phyloP scores from a whole-genome alignment of 177 flowering plant genomes.

The Vitis hybrid region DNA sequence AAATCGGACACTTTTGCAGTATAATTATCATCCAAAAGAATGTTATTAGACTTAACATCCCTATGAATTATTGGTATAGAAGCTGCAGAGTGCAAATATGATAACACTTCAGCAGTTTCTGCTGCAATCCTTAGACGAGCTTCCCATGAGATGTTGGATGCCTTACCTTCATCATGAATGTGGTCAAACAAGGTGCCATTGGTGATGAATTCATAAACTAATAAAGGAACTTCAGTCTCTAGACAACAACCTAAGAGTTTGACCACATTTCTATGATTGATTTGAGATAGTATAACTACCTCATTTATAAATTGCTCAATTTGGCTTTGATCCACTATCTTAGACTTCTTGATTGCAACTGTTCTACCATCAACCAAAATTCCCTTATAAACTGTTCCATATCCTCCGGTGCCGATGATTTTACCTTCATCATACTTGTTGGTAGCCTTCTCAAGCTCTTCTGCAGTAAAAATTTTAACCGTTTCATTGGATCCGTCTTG shows the following conservation, averaged over 20 bases:
- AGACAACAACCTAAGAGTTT: slow-evolving; percentile 7
- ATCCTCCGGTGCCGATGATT: slow-evolving; percentile 4
- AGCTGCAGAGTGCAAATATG: slow-evolving; percentile 4
- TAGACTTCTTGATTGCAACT: slow-evolving; percentile 8
- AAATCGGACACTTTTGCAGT: slow-evolving; percentile 9
- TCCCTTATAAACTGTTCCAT: slow-evolving; percentile 10
- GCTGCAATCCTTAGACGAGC: neutral
- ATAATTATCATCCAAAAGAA: neutral
- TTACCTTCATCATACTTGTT: neutral
- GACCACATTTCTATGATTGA: slow-evolving; percentile 5
- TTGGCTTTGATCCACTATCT: neutral
- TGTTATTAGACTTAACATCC: slow-evolving; percentile 9
- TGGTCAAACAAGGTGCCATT: slow-evolving; percentile 4
- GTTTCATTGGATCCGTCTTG: neutral
- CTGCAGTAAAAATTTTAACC: neutral
- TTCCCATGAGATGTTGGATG: neutral
- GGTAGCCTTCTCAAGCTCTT: slow-evolving; percentile 10
- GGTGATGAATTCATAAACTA: slow-evolving; percentile 5
- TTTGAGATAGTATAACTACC: neutral
- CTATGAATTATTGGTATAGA: neutral
- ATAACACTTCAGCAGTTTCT: neutral
- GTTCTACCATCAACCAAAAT: neutral
- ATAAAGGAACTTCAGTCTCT: neutral
- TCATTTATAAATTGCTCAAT: slow-evolving; percentile 8
- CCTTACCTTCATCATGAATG: neutral